Evolutionary conservation across 176 grass and related monocot genomes (phyloP), one percentile per base, ranked within the genome.

Genomic region (Thalia dealbata): DNA sequence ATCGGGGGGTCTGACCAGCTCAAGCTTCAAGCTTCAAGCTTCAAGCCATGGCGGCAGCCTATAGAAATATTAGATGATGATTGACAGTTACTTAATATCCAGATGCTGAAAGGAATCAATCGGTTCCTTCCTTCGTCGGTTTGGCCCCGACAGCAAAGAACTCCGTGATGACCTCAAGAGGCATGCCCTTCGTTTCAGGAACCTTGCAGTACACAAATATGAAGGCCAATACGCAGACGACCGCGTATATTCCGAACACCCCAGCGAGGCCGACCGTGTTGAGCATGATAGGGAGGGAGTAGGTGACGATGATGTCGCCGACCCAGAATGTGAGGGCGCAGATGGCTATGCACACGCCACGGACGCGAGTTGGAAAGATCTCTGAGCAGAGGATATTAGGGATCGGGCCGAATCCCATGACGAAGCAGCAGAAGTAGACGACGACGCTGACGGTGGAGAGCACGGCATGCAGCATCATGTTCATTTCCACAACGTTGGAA

Each of bases 301-400:
- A 99, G 12, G 90, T 99, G 42, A 93, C 88, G 0, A 99, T 91
- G 5, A 99, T 99, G 73, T 99, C 87, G 0, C 90, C 81, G 11
- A 93, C 64, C 95, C 95, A 99, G 72, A 78, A 93, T 38, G 87
- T 59, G 32, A 99, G 73, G 15, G 87, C 85, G 1, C 95, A 99
- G 27, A 99, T 84, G 50, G 90, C 95, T 46, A 99, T 99, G 83
- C 95, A 99, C 30, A 87, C 76, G 51, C 95, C 95, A 14, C 95
- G 95, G 15, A 99, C 87, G 0, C 83, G 84, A 27, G 95, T 93
- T 24, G 95, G 95, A 30, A 99, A 99, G 54, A 99, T 99, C 74
- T 99, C 95, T 10, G 95, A 87, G 27, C 95, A 99, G 1, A 99
- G 90, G 59, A 99, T 93, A 70, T 93, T 99, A 14, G 95, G 95